phyloP scores from a whole-genome alignment of 1,284 basidiomycete genomes.

The Thecaphora thlaspeos region DNA sequence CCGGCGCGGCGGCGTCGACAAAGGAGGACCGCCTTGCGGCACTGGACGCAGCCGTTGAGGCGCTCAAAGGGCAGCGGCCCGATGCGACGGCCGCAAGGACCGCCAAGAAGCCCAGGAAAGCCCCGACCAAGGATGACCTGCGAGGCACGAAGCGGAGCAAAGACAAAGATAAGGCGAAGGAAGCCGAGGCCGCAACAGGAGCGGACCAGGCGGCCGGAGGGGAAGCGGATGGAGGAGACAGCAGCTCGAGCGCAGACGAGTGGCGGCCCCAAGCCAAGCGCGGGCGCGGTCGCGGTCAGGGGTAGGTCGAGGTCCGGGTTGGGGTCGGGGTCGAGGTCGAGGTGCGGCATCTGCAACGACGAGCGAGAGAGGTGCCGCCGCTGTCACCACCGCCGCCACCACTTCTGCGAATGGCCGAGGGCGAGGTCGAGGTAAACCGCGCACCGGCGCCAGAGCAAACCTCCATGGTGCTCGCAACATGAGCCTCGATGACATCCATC shows the following conservation, averaged over 20 bases:
- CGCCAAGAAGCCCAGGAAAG: constrained; percentile 1
- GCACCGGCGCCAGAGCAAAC: constrained; percentile 7
- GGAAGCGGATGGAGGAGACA: no score
- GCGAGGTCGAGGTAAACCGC: constrained; percentile 1
- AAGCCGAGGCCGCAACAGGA: no score
- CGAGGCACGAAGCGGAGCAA: no score
- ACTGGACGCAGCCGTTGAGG: constrained; percentile 33
- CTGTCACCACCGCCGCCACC: not conserved
- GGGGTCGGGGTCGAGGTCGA: constrained; percentile 4
- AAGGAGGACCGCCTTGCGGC: constrained; percentile 11
- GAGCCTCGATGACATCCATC: constrained; percentile 26
- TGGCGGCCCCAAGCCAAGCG: constrained; percentile 2
- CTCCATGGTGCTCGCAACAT: constrained; percentile 30
- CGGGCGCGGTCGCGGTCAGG: constrained; percentile 1
- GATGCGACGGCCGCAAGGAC: constrained; percentile 8
- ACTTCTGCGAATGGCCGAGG: not conserved
- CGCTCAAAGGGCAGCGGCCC: constrained; percentile 15
- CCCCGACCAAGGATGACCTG: no score
- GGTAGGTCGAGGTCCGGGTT: constrained; percentile 5
- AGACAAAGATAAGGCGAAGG: no score
- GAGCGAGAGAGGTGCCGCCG: no score
- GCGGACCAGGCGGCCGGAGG: no score
- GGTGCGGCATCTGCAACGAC: no score
- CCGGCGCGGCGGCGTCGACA: not conserved
- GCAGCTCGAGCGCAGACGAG: constrained; percentile 2